Percentiles rank a stretch among this genome's conserved stretches.
phyloP scores from a whole-genome alignment of 31 red algal species.

The Bonnemaisonia californica region DNA sequence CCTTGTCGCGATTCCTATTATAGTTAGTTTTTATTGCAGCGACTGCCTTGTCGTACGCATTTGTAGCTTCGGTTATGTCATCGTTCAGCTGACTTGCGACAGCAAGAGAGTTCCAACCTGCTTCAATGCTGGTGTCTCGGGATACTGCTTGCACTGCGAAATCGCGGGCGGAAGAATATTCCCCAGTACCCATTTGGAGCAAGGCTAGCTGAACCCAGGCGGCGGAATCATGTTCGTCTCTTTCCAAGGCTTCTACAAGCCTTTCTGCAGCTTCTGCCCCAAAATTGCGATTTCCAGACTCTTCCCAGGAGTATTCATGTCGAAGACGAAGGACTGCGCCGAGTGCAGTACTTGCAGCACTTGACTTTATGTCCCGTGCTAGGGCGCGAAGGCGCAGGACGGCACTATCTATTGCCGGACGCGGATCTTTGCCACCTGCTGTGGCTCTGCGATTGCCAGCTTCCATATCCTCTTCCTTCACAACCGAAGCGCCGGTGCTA shows the following conservation, averaged over 20 bases:
- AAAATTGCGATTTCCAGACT: conserved; percentile 69
- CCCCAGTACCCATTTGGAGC: conserved; percentile 76
- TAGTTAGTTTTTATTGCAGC: conserved; percentile 30
- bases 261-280: conserved; percentile 84
- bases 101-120: conserved; percentile 77
- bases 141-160: conserved; percentile 65
- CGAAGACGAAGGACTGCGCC: conserved; percentile 73
- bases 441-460: background rate
- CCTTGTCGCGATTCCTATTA: background rate
- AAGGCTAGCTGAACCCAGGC: conserved; percentile 76
- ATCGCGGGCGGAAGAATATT: conserved; percentile 66
- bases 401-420: conserved; percentile 57
- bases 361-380: conserved; percentile 45
- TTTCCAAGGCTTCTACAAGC: conserved; percentile 78
- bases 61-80: conserved; percentile 37
- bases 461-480: background rate
- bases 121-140: conserved; percentile 28
- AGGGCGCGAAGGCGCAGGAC: conserved; percentile 64
- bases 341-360: conserved; percentile 54
- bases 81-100: conserved; percentile 74
- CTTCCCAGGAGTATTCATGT: conserved; percentile 65
- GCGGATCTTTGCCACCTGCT: conserved; percentile 32
- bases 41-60: conserved; percentile 65
- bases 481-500: background rate
- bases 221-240: conserved; percentile 41